A percentile compares a stretch with the other conserved stretches of the same genome.
These are phyloP conservation scores for Boletus subparvulus DNA, from an alignment of 768 basidiomycete species.

Conservation along the genomic window DNA sequence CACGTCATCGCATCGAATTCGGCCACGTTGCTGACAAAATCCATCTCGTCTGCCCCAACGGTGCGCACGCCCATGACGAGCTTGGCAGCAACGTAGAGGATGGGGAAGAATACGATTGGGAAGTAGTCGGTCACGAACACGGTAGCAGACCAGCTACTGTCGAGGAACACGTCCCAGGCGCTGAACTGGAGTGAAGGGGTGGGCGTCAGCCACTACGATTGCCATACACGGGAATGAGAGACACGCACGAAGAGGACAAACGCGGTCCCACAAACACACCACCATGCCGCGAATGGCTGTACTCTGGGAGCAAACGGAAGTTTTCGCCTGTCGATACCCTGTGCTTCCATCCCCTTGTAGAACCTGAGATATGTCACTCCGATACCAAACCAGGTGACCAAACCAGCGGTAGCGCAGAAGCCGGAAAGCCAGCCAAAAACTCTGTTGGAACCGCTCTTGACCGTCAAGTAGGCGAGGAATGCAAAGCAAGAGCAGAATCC, in stretches of 20 bases:
- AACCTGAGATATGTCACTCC: constrained; percentile 47
- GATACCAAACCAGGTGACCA: constrained; percentile 47
- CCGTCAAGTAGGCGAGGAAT: constrained; percentile 42
- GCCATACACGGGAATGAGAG: background rate
- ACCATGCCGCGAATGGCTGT: constrained; percentile 44
- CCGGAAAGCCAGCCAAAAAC: constrained; percentile 45
- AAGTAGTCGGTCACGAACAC: constrained; percentile 44
- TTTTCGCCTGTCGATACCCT: constrained; percentile 45
- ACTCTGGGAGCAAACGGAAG: constrained; percentile 46
- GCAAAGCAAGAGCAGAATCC: constrained; percentile 30
- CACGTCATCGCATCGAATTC: constrained; percentile 32
- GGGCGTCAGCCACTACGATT: background rate
- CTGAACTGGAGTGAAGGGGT: constrained; percentile 28
- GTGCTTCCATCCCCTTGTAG: constrained; percentile 44
- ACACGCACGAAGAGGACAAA: constrained; percentile 37
- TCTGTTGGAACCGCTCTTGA: constrained; percentile 32
- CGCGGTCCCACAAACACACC: constrained; percentile 27
- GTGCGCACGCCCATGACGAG: constrained; percentile 12
- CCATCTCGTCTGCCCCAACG: constrained; percentile 20
- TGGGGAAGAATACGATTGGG: constrained; percentile 44
- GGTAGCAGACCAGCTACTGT: constrained; percentile 34
- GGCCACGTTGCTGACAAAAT: constrained; percentile 20
- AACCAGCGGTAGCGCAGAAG: constrained; percentile 38
- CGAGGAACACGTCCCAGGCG: constrained; percentile 41
- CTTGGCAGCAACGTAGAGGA: constrained; percentile 39